Conservation (phyloP, 2,329 filamentous ascomycete species). For the Westerdykella ornata region DNA sequence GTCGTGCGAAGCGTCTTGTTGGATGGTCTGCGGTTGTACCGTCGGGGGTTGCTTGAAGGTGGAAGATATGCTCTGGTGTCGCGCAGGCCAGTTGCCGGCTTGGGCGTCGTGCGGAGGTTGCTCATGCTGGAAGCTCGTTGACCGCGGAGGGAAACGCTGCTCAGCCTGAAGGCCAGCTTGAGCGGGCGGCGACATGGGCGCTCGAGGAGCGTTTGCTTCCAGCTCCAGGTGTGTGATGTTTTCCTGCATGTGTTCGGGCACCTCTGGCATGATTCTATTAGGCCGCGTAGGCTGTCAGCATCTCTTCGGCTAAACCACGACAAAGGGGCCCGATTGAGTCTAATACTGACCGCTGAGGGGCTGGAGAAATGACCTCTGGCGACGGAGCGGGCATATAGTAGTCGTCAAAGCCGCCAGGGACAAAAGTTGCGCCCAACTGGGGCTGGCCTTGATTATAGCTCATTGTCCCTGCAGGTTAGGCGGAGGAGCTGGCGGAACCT, state of each 20-base stretch:
- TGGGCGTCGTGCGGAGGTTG: slow-evolving; percentile 9
- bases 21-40: slow-evolving; percentile 16
- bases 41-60: slow-evolving; percentile 31
- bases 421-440: slow-evolving; percentile 53
- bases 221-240: slow-evolving; percentile 87
- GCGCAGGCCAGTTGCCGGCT: slow-evolving; percentile 19
- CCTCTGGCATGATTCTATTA: slow-evolving; percentile 91
- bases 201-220: slow-evolving; percentile 53
- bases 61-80: slow-evolving; percentile 33
- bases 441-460: slow-evolving; percentile 32
- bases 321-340: neutral
- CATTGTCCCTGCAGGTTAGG: slow-evolving; percentile 15
- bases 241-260: slow-evolving; percentile 93
- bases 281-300: slow-evolving; percentile 7
- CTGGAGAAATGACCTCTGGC: slow-evolving; percentile 61
- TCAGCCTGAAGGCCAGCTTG: slow-evolving; percentile 24
- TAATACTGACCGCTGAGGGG: slow-evolving; percentile 58
- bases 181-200: slow-evolving; percentile 24
- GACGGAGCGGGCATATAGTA: slow-evolving; percentile 54
- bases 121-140: slow-evolving; percentile 27
- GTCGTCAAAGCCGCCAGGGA: slow-evolving; percentile 61
- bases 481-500: slow-evolving; percentile 10
- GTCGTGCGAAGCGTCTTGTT: slow-evolving; percentile 28
- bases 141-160: slow-evolving; percentile 26
- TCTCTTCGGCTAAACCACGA: slow-evolving; percentile 1